These are phyloP conservation scores for Chytriomyces sp. DNA, from an alignment of 192 early-diverging fungal species.

Conservation along the genomic window DNA sequence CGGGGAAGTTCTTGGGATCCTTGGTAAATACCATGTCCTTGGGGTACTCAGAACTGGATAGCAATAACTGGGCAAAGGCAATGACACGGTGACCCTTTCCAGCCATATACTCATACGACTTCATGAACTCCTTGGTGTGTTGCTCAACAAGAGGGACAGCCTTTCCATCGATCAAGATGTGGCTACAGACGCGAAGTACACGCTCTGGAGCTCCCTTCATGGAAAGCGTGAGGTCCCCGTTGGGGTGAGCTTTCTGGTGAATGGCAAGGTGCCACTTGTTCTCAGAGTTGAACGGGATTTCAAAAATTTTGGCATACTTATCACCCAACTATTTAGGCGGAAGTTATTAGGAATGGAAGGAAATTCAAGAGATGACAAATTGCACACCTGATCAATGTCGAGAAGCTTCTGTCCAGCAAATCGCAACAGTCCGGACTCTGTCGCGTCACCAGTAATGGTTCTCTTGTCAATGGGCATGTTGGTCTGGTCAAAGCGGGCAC, in stretches of 20 bases:
- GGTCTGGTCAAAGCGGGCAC: constrained; percentile 76
- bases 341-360: too few relatives aligned
- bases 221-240: constrained; percentile 32
- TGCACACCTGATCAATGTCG: constrained; percentile 77
- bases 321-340: constrained; percentile 60
- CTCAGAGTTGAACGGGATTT: constrained; percentile 90
- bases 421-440: constrained; percentile 85
- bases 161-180: constrained; percentile 59
- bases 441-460: constrained; percentile 86
- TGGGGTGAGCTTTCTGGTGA: constrained; percentile 23
- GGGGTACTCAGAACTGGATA: constrained; percentile 70
- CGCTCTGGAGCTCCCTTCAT: constrained; percentile 95
- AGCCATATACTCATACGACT: constrained; percentile 83
- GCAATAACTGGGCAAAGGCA: constrained; percentile 81
- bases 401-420: constrained; percentile 70
- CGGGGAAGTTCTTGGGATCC: constrained; percentile 69
- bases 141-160: constrained; percentile 62
- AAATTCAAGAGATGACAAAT: too few relatives aligned
- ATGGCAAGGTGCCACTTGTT: constrained; percentile 92
- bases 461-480: constrained; percentile 84
- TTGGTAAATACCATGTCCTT: constrained; percentile 72
- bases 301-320: constrained; percentile 69
- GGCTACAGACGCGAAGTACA: constrained; percentile 76
- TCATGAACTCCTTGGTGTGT: constrained; percentile 69
- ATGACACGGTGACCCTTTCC: constrained; percentile 88